A percentile compares a stretch with the other conserved stretches of the same genome.
These are phyloP conservation scores for Trametes cinnabarina DNA, from an alignment of 768 basidiomycete genomes.

Conservation along the genomic window DNA sequence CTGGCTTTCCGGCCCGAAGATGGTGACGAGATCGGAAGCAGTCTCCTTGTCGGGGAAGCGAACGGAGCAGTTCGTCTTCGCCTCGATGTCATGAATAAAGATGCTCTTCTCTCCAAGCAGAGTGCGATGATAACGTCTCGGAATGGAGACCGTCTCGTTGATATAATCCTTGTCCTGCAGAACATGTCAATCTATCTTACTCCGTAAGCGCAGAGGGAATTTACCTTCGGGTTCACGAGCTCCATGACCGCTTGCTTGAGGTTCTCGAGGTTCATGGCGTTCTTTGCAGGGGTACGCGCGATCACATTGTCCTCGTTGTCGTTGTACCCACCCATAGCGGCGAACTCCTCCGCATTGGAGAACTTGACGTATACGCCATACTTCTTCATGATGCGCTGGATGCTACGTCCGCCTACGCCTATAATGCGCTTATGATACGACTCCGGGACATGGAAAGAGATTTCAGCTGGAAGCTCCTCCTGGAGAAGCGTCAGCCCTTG, in stretches of 20 bases:
- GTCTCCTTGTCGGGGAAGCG: constrained; percentile 91
- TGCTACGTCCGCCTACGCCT: constrained; percentile 95
- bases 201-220: constrained; percentile 11
- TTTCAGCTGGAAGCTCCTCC: constrained; percentile 97
- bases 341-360: constrained; percentile 96
- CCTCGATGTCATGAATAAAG: constrained; percentile 95
- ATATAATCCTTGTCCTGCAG: constrained; percentile 93
- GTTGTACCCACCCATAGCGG: constrained; percentile 88
- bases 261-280: constrained; percentile 91
- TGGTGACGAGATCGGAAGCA: constrained; percentile 92
- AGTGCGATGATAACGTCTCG: constrained; percentile 92
- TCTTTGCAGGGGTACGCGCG: constrained; percentile 97
- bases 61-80: constrained; percentile 91
- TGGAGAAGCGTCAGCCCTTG: constrained; percentile 87
- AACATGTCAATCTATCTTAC: not conserved
- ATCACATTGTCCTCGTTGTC: constrained; percentile 99
- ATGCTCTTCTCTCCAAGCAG: constrained; percentile 94
- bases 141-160: constrained; percentile 89
- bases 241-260: constrained; percentile 97
- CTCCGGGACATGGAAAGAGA: constrained; percentile 98
- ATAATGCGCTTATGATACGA: constrained; percentile 99
- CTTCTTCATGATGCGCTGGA: constrained; percentile 99
- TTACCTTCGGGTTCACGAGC: constrained; percentile 91
- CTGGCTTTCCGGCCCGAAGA: constrained; percentile 96
- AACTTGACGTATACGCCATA: constrained; percentile 99